Evolutionary conservation across 1,284 basidiomycete species (phyloP), one percentile per base, ranked within the genome.

Genomic region (Vanrija humicola): DNA sequence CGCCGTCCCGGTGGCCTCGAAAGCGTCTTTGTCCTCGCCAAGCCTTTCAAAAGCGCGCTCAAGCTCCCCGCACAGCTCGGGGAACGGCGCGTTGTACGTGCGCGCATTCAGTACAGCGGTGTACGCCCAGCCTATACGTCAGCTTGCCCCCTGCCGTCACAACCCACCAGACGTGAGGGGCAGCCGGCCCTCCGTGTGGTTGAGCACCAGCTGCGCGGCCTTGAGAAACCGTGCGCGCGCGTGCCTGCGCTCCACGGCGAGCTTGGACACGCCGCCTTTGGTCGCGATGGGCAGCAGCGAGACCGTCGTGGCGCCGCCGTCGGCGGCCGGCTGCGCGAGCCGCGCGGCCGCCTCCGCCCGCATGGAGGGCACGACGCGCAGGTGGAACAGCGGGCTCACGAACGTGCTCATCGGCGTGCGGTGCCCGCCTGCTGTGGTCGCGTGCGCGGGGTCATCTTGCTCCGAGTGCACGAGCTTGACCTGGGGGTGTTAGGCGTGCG

Each of bases 241-340:
- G 10, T 45, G 54, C 28, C 54, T 58, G 18, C 64, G 46, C 57
- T 66, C 64, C 1, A 63, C 57, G 7, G 64, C 63, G 10, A 64
- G 18, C 34, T 63, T 64, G 23, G 45, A 50, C 15, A 66, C 55
- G 10, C 42, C 42, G 28, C 12, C 28, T 40, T 62, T 63, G 19
- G 29, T 49, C 3, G 28, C 47, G 5, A 64, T 49, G 10, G 58
- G 19, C n/a, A 26, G 19, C 19, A 47, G 10, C 1, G 9, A 15
- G 45, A 21, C 5, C 44, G 25, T 21, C 29, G 18, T 25, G 26
- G 16, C 44, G 44, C 5, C 16, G 6, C 25, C 44, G 6, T 45
- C 25, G 18, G 3, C 23, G 4, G 21, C 10, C 6, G 43, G 2
- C 9, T n/a, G 28, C 28, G 28, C 28, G 28, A 19, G 43, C 15